Base-by-base conservation (phyloP, 768 basidiomycete species). In the Strobilomyces echinocephalus region DNA sequence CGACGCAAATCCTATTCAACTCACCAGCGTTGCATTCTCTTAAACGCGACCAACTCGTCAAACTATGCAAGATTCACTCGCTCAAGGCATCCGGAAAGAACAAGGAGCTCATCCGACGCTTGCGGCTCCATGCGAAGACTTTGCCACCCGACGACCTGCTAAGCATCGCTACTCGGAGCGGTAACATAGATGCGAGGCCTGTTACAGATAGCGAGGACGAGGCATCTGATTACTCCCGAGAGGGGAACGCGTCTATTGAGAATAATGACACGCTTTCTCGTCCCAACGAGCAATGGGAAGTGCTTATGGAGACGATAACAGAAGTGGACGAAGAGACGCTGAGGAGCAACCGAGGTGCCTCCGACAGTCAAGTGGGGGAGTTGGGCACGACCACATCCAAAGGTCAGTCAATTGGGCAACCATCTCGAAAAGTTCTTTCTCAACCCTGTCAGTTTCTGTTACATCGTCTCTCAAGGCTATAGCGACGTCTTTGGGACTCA, bases 71-170 rank as follows among this genome's bases (percentile, higher is more conserved):
- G 69, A 79, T 84, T 30, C 87, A 93, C 66, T 76, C 81, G 0
- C 75, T 93, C 64, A 91, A 88, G 69, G 89, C 87, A 0, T 76
- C 78, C 16, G 90, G 91, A 18, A 92, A 91, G 78, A 92, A 85
- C 60, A 67, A 71, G 4, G 88, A 91, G 5, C 76, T 93, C 54
- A 78, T 93, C 57, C 75, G 82, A 35, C 79, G 80, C 47, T 76
- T 93, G 35, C 82, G 83, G 69, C 69, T 76, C 49, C 87, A 88
- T 64, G 88, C 89, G 6, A 70, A 73, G 50, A 78, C 76, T n/a
- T 73, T 90, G 12, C 82, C 85, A 1, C 74, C 72, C 26, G 81
- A 81, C 50, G 74, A 76, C 38, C 80, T 79, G 5, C 67, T 82
- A 43, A 82, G 79, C 54, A 71, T 84, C 26, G 83, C 82, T 9